phyloP scores from a whole-genome alignment of 441 rosid species.

The Pelargonium fulgidum region DNA sequence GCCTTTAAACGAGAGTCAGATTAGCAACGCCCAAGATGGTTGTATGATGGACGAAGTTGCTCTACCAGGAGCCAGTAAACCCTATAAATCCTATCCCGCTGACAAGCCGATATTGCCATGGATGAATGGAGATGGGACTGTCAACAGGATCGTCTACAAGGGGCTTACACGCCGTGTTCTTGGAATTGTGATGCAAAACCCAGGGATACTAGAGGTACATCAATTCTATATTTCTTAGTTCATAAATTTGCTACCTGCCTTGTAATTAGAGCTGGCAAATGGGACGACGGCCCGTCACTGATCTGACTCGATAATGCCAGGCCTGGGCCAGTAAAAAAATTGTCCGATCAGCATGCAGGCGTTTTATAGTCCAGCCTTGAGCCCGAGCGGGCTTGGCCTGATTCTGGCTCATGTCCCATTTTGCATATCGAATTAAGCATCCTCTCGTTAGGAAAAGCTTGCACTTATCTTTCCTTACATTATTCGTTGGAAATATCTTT shows the following conservation, averaged over 20 bases:
- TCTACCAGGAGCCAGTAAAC: constrained; percentile 27
- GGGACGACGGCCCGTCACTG: no score
- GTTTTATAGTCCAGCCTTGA: no score
- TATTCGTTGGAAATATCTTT: no score
- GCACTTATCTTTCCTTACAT: no score
- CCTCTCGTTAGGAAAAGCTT: no score
- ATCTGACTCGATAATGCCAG: no score
- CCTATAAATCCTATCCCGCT: constrained; percentile 26
- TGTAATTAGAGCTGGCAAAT: background rate
- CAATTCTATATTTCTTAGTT: constrained; percentile 10
- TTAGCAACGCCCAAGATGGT: constrained; percentile 27
- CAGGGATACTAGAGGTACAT: constrained; percentile 82
- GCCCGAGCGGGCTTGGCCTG: no score
- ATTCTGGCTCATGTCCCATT: no score
- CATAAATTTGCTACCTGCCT: background rate
- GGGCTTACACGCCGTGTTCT: constrained; percentile 76
- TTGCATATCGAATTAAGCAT: no score
- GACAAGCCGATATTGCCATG: constrained; percentile 75
- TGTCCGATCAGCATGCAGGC: no score
- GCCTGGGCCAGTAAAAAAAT: no score
- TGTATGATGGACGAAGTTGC: constrained; percentile 22
- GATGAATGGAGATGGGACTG: constrained; percentile 84
- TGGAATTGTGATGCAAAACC: constrained; percentile 82
- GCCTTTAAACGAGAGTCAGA: constrained; percentile 28
- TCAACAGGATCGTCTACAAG: constrained; percentile 53